These are phyloP conservation scores for Rhodotorula mucilaginosa DNA, from an alignment of 1,284 basidiomycete species.

Conservation along the genomic window DNA sequence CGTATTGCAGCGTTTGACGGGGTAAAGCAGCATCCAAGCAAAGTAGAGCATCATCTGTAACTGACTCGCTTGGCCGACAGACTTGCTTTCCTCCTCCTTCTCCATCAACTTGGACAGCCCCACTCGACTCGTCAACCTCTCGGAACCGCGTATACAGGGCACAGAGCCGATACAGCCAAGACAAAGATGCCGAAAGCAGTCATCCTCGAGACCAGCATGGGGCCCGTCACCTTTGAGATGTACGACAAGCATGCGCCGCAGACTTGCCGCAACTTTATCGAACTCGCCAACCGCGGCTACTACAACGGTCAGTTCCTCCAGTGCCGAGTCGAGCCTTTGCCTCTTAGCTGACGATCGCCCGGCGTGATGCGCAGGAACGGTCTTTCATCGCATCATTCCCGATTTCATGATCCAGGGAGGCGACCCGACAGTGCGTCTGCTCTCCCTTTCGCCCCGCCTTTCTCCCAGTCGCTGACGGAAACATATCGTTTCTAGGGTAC, in stretches of 20 bases:
- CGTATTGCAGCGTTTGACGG: no score
- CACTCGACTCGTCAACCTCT: neutral
- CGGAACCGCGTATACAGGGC: neutral
- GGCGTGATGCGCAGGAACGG: slow-evolving; percentile 58
- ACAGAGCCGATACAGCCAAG: neutral
- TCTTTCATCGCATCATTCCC: slow-evolving; percentile 85
- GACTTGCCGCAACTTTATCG: slow-evolving; percentile 92
- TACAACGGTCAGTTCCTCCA: slow-evolving; percentile 27
- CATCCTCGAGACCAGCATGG: slow-evolving; percentile 68
- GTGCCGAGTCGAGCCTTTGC: no score
- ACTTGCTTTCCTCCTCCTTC: no score
- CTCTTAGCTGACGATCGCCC: neutral
- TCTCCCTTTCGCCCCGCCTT: neutral
- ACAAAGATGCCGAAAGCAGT: neutral
- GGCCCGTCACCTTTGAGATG: slow-evolving; percentile 69
- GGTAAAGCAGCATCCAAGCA: no score
- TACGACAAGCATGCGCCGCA: slow-evolving; percentile 87
- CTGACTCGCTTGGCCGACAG: no score
- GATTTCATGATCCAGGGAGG: slow-evolving; percentile 90
- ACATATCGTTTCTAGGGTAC: slow-evolving; percentile 72
- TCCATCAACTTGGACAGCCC: neutral
- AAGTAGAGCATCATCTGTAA: no score
- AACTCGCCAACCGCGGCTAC: slow-evolving; percentile 69
- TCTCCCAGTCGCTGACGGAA: neutral
- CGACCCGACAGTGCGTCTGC: slow-evolving; percentile 5